Conservation (phyloP, 306 rosid species). For the Prunus fruticosa region DNA sequence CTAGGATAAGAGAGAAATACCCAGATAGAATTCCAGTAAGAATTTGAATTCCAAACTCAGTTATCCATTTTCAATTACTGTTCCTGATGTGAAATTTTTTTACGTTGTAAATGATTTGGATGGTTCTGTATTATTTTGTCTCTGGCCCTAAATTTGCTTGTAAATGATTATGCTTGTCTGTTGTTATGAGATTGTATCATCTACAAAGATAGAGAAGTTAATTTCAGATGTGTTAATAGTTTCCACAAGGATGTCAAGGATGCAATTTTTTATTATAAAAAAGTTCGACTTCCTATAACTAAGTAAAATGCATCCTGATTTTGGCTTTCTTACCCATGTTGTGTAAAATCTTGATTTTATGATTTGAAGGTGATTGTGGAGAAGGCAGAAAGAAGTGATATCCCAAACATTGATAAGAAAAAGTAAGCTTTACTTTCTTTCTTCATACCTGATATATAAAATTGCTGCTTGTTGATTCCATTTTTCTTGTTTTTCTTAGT, state of each 20-base stretch:
- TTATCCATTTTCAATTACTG: neutral
- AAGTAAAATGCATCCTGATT: too few species aligned
- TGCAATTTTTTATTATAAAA: too few species aligned
- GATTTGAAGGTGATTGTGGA: constrained; percentile 84
- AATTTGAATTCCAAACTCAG: constrained; percentile 1
- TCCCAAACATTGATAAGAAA: constrained; percentile 90
- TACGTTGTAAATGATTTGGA: neutral
- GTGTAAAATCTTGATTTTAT: constrained; percentile 20
- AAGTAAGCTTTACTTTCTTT: constrained; percentile 53
- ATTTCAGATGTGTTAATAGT: neutral
- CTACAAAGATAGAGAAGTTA: constrained; percentile 12
- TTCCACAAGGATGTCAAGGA: constrained; percentile 1
- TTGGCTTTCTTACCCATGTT: constrained; percentile 12
- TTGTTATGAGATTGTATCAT: neutral
- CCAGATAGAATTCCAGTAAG: constrained; percentile 93
- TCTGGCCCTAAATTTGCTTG: neutral
- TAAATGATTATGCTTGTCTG: neutral
- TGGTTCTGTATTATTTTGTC: neutral
- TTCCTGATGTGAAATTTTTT: neutral
- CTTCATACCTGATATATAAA: neutral
- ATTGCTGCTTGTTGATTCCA: neutral
- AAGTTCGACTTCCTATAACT: neutral
- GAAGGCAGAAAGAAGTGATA: constrained; percentile 94
- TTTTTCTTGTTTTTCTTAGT: neutral
- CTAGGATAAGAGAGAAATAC: constrained; percentile 89